Conservation (phyloP, 345 rosid species). For the Pistacia vera region DNA sequence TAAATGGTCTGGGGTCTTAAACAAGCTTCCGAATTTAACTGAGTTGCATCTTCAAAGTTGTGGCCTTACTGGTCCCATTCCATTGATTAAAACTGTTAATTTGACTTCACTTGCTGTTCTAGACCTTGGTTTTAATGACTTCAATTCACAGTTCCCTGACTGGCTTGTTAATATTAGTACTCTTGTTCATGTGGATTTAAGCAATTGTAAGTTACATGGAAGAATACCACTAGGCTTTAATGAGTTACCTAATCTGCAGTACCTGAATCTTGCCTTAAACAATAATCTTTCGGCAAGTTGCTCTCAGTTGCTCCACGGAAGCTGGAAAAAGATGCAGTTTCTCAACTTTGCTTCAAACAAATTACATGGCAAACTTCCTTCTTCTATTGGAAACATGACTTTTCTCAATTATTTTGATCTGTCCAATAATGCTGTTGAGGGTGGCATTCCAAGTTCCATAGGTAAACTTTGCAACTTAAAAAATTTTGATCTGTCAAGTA, state of each 20-base stretch:
- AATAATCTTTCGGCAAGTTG: constrained; percentile 42
- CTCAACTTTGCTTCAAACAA: constrained; percentile 28
- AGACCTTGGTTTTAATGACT: constrained; percentile 31
- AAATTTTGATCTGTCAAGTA: constrained; percentile 30
- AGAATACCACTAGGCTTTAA: constrained; percentile 43
- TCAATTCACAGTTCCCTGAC: constrained; percentile 34
- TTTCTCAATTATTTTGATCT: constrained; percentile 33
- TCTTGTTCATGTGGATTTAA: constrained; percentile 28
- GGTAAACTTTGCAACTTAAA: constrained; percentile 42
- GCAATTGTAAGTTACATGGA: constrained; percentile 22
- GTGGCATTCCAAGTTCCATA: constrained; percentile 39
- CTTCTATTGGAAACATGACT: constrained; percentile 44
- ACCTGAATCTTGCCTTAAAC: constrained; percentile 35
- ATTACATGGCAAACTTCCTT: constrained; percentile 43
- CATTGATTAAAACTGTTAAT: constrained; percentile 19
- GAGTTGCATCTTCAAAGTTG: constrained; percentile 35
- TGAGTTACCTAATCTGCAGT: constrained; percentile 32
- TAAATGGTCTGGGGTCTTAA: constrained; percentile 14
- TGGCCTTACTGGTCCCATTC: constrained; percentile 28
- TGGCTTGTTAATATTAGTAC: constrained; percentile 41
- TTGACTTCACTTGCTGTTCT: constrained; percentile 35
- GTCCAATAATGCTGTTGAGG: constrained; percentile 27
- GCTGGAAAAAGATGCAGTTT: constrained; percentile 42
- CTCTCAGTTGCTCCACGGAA: constrained; percentile 33
- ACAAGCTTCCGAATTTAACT: constrained; percentile 26